Evolutionary conservation across 192 early-diverging fungal species (phyloP).

Genomic region (Mortierella claussenii): DNA sequence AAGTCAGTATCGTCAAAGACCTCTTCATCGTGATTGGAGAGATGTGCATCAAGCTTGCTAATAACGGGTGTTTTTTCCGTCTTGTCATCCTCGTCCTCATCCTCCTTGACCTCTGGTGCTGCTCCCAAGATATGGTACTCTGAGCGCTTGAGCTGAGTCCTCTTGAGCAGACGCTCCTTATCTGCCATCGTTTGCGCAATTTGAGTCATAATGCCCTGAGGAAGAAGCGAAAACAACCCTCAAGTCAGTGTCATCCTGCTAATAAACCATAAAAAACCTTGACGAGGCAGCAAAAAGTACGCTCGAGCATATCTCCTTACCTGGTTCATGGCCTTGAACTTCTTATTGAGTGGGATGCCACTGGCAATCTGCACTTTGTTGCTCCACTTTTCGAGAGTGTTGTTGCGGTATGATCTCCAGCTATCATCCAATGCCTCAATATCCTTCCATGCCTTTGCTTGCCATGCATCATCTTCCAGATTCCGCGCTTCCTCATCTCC

Average conservation of each 20-base stretch:
- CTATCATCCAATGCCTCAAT: conserved; percentile 67
- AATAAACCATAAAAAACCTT: too few relatives aligned
- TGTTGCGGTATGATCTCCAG: conserved; percentile 84
- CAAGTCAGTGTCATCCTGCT: too few relatives aligned
- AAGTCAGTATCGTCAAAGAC: conserved; percentile 98
- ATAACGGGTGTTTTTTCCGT: conserved; percentile 36
- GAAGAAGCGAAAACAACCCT: not conserved
- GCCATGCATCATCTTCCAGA: conserved; percentile 58
- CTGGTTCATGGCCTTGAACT: conserved; percentile 97
- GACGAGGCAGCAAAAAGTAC: not conserved
- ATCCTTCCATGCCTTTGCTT: conserved; percentile 67
- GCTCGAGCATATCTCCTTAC: conserved; percentile 12
- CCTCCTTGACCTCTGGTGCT: conserved; percentile 52
- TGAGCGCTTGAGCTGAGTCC: conserved; percentile 86
- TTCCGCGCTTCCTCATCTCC: conserved; percentile 53
- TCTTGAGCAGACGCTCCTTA: conserved; percentile 81
- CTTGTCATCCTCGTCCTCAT: conserved; percentile 51
- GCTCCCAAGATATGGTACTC: conserved; percentile 71
- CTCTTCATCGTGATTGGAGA: conserved; percentile 81
- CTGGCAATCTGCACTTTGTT: conserved; percentile 83
- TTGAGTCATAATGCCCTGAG: conserved; percentile 74
- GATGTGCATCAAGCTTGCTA: conserved; percentile 64
- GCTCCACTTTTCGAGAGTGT: conserved; percentile 94
- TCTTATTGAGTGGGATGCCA: conserved; percentile 79
- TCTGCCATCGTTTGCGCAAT: conserved; percentile 76